A percentile compares a stretch with the other conserved stretches of the same genome.
These are phyloP conservation scores for Parietaria judaica DNA, from an alignment of 306 rosid genomes.

Conservation along the genomic window DNA sequence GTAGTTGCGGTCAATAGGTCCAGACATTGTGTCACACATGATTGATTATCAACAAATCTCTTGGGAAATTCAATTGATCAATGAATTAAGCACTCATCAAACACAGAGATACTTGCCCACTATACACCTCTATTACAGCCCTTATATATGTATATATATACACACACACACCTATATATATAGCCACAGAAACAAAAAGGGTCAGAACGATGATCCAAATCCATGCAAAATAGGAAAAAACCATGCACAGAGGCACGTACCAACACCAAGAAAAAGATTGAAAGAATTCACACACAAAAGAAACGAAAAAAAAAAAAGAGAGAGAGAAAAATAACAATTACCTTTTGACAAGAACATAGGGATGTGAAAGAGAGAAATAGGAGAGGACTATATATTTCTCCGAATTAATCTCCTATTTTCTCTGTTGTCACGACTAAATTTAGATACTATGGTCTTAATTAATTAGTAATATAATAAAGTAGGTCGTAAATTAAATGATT, in stretches of 20 bases:
- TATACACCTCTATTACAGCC: conserved; percentile 8
- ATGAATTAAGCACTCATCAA: conserved; percentile 30
- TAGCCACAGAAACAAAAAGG: conserved; percentile 1
- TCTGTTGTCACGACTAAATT: conserved; percentile 8
- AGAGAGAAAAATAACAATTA: neutral
- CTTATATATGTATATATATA: conserved; percentile 1
- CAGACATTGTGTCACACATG: conserved; percentile 66
- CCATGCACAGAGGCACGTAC: neutral
- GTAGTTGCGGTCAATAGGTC: conserved; percentile 32
- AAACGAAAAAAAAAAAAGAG: conserved; percentile 5
- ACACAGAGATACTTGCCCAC: conserved; percentile 21
- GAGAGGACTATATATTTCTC: conserved; percentile 10
- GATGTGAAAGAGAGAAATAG: neutral
- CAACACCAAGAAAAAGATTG: neutral
- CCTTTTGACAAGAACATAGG: conserved; percentile 25
- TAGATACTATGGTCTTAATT: conserved; percentile 3
- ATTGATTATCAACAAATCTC: conserved; percentile 22
- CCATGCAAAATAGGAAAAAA: neutral
- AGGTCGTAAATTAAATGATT: no score
- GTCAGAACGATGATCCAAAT: neutral
- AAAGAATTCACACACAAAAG: neutral
- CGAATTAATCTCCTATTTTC: conserved; percentile 15
- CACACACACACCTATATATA: conserved; percentile 11
- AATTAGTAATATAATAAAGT: no score
- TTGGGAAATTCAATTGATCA: conserved; percentile 21